Base-by-base conservation (phyloP, 1,139 yeast genomes). In the Sugiyamaella novakii region DNA sequence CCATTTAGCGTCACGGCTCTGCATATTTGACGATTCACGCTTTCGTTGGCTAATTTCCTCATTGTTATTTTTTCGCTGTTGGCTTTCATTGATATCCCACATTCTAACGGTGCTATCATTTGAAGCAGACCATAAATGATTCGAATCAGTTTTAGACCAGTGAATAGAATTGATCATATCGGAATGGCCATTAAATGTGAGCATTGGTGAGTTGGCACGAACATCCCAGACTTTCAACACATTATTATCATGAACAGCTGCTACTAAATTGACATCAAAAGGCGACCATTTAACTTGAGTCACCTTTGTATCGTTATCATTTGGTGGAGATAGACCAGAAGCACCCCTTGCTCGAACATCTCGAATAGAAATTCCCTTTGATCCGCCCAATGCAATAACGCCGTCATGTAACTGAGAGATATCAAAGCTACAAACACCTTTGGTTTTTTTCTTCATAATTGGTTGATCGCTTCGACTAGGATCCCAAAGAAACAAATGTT, bases 221-320 rank as follows among this genome's bases (percentile, higher is more conserved):
- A 85, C 78, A 67, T 87, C 95, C 94, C 95, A 87, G 38, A 87
- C 70, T 57, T 83, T 72, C 39, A 84, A 76, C 1, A 78, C 68
- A 2, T 80, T 39, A 5, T 79, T 83, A 42, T 74, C 72, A 58
- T 81, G 86, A 5, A 84, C 80, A 1, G 89, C 79, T 1, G 91
- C 88, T 37, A 87, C 72, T 14, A 80, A 70, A 58, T 83, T 76
- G 15, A 79, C 78, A 62, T 84, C 77, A 5, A 67, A 61, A 1
- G 83, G 77, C 44, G 83, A 77, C 94, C 95, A 87, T 61, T 74
- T 76, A 43, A 83, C 78, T 22, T 70, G 56, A 39, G 76, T 75
- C 0, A 75, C 71, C 27, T 66, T 59, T 10, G 64, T 62, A 40
- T 59, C 60, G 47, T 67, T 68, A 19, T 58, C 64, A 14, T 64